Base-by-base conservation (phyloP, 805 yeast species). In the Yamadazyma sp. region DNA sequence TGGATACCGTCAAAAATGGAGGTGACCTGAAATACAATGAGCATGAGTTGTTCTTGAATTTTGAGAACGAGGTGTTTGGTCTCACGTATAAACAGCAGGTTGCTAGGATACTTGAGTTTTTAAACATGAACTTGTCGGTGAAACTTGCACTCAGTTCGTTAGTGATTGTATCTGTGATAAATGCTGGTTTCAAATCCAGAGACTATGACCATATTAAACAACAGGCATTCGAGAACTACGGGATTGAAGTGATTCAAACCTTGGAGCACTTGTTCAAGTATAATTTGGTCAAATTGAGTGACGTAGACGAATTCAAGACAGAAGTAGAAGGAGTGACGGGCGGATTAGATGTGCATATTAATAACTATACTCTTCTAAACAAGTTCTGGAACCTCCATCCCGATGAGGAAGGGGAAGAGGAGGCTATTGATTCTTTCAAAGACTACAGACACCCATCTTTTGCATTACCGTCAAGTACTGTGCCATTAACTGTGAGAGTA, bases 391-490 rank as follows among this genome's bases (percentile, higher is more conserved):
- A 72, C 41, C 54, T 77, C 49, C 64, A 75, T 57, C 77, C 86
- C 20, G 66, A 60, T 14, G 63, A 55, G 8, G 35, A 42, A 14
- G 52, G 44, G 25, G 51, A 45, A 28, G 45, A 43, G 7, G 18
- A 12, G 3, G 21, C 20, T 10, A 37, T 46, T 15, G 34, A 37
- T 18, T 14, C 34, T 15, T n/a, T 40, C 7, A 20, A 32, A 14
- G 44, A 37, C 18, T 77, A 79, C 21, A 64, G 65, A 17, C 67
- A 64, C 36, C 72, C 80, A 3, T 63, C 81, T 0, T 84, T 80
- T 54, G 79, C 88, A 1, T 78, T 84, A 42, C 84, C 96, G 4
- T 93, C 95, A 0, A 84, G 78, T 18, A 64, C 68, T 20, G 84
- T 88, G 0, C 98, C 99, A 2, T 57, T 91, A 4, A 63, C 78